phyloP scores from a whole-genome alignment of 2,329 filamentous ascomycete species.

The Scleromitrula shiraiana region DNA sequence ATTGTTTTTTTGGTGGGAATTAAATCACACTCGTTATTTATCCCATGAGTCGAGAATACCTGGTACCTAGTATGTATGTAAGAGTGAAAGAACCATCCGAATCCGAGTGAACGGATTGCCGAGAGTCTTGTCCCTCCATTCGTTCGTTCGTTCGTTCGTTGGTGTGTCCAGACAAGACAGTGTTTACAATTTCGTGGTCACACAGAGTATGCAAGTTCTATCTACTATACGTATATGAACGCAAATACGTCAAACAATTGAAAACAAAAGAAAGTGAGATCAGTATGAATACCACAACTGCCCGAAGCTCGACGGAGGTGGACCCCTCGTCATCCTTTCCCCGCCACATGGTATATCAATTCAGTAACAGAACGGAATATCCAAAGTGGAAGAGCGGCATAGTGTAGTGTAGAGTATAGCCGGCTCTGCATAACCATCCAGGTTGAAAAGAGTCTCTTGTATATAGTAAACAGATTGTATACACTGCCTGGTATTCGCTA shows the following conservation, averaged over 20 bases:
- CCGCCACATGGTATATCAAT: no score
- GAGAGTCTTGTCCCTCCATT: slow-evolving; percentile 5
- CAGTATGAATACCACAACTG: background rate
- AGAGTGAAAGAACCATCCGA: slow-evolving; percentile 1
- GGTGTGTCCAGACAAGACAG: slow-evolving; percentile 7
- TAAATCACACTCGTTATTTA: slow-evolving; percentile 6
- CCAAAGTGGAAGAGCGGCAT: no score
- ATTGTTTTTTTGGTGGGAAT: background rate
- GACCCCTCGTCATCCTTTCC: background rate
- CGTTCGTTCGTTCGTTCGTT: slow-evolving; percentile 1
- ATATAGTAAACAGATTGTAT: no score
- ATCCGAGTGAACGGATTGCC: slow-evolving; percentile 4
- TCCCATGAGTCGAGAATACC: background rate
- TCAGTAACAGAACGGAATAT: no score
- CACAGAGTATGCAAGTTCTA: slow-evolving; percentile 9
- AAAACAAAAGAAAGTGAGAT: background rate
- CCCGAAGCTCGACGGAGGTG: background rate
- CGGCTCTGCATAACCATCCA: no score
- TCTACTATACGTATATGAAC: slow-evolving; percentile 7
- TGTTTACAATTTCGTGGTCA: slow-evolving; percentile 11
- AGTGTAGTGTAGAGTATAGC: no score
- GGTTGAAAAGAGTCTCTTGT: no score
- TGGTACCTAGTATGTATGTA: no score
- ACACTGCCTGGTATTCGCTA: no score
- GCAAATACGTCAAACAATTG: slow-evolving; percentile 4